Conservation (phyloP, 306 rosid species). For the Delonix regia region DNA sequence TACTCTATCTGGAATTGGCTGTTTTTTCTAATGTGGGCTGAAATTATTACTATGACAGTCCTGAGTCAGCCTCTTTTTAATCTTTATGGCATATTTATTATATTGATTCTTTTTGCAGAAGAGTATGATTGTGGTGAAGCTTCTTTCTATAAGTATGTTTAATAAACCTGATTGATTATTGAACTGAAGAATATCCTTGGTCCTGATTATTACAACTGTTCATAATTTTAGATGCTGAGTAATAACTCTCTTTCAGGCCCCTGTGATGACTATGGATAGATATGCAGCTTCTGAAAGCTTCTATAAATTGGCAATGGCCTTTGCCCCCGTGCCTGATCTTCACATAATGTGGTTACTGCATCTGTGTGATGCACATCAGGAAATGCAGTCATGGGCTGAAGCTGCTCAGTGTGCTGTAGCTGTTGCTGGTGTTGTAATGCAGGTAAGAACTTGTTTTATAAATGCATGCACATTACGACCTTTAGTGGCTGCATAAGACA, state of each 20-base stretch:
- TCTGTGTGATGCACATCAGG: slow-evolving; percentile 97
- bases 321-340: slow-evolving; percentile 99
- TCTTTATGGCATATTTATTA: not conserved
- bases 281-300: slow-evolving; percentile 96
- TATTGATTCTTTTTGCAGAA: not conserved
- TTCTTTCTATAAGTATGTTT: not conserved
- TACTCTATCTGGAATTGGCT: not conserved
- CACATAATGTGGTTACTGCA: slow-evolving; percentile 99
- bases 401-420: slow-evolving; percentile 99
- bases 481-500: slow-evolving; percentile 5
- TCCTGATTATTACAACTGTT: slow-evolving; percentile 13
- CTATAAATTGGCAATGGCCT: slow-evolving; percentile 93
- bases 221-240: slow-evolving; percentile 9
- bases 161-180: not conserved
- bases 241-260: slow-evolving; percentile 55
- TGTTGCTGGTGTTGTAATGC: slow-evolving; percentile 98
- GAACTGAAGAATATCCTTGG: not conserved
- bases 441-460: slow-evolving; percentile 52
- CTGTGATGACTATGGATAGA: slow-evolving; percentile 91
- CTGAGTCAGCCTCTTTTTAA: not conserved
- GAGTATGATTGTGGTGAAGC: not conserved
- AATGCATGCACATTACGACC: not conserved
- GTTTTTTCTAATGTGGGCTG: slow-evolving; percentile 1
- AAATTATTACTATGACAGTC: not conserved
- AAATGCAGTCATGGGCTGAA: slow-evolving; percentile 99